Conservation (phyloP, 2,329 filamentous ascomycete genomes). For the Aspergillus brasiliensis region DNA sequence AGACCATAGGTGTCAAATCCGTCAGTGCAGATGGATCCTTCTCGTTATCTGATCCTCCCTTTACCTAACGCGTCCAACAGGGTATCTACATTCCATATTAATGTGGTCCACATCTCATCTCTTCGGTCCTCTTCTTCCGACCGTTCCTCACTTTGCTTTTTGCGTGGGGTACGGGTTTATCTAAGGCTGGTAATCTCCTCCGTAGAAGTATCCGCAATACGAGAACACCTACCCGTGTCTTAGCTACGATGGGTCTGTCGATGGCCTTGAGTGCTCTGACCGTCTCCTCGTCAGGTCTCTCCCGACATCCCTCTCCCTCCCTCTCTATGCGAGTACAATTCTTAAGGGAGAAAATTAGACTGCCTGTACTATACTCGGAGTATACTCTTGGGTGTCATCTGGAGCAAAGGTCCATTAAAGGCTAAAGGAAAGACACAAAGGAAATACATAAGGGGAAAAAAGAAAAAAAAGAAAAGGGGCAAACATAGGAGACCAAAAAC, state of each 20-base stretch:
- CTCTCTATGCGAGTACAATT: neutral
- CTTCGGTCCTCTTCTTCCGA: neutral
- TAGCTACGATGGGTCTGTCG: neutral
- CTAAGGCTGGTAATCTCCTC: neutral
- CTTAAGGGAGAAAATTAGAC: too few species aligned
- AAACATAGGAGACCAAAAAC: conserved; percentile 9
- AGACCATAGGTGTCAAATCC: conserved; percentile 4
- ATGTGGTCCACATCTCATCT: neutral
- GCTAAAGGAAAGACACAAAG: conserved; percentile 22
- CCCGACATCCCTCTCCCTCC: too few species aligned
- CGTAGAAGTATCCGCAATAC: neutral
- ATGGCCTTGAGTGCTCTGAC: neutral
- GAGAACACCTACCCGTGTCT: neutral
- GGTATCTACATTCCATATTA: neutral
- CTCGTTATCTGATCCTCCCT: conserved; percentile 26
- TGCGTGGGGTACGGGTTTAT: neutral
- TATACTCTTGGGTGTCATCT: neutral
- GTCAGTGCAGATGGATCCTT: conserved; percentile 6
- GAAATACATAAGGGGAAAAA: conserved; percentile 17
- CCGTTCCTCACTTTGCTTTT: neutral
- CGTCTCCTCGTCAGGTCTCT: neutral
- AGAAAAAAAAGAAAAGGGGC: conserved; percentile 12
- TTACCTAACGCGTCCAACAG: conserved; percentile 17
- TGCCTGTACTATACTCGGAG: neutral
- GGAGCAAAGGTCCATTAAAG: conserved; percentile 23